phyloP scores from a whole-genome alignment of 2,329 filamentous ascomycete species.

The Dactylonectria estremocensis region DNA sequence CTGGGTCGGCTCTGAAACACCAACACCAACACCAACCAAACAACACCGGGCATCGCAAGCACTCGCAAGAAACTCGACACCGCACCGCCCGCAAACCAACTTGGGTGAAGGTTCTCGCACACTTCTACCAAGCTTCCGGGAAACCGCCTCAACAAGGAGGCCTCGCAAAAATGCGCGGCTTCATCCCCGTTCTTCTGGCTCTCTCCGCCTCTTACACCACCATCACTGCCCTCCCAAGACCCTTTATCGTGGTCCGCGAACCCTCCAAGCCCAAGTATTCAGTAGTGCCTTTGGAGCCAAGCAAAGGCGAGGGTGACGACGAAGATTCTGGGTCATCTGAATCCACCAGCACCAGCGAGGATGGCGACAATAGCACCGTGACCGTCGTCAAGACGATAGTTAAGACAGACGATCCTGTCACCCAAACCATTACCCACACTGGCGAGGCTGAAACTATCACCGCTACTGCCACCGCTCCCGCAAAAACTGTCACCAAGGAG shows the following conservation, averaged over 20 bases:
- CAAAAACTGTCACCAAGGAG: conserved; percentile 46
- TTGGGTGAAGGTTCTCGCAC: not conserved
- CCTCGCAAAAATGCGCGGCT: conserved; percentile 51
- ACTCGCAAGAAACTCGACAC: not conserved
- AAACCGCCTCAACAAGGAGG: conserved; percentile 29
- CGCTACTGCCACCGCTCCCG: conserved; percentile 46
- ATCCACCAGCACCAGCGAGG: conserved; percentile 30
- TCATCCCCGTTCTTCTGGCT: conserved; percentile 49
- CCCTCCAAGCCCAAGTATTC: conserved; percentile 54
- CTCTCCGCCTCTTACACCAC: conserved; percentile 49
- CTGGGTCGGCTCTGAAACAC: not conserved
- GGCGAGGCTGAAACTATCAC: conserved; percentile 46
- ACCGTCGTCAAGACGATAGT: conserved; percentile 56
- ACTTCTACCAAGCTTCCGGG: not conserved
- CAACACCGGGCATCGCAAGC: not conserved
- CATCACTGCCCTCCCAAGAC: conserved; percentile 49
- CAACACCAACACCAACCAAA: not conserved
- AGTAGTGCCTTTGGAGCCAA: conserved; percentile 57
- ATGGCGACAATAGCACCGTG: conserved; percentile 42
- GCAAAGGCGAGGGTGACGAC: conserved; percentile 42
- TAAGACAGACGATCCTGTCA: conserved; percentile 48
- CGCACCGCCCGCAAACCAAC: not conserved
- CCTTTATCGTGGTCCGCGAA: conserved; percentile 46
- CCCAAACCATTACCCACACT: conserved; percentile 48
- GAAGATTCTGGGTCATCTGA: conserved; percentile 37